Percentiles rank a stretch among this genome's conserved stretches.
phyloP scores from a whole-genome alignment of 164 flowering plant species.

The Aristolochia contorta region DNA sequence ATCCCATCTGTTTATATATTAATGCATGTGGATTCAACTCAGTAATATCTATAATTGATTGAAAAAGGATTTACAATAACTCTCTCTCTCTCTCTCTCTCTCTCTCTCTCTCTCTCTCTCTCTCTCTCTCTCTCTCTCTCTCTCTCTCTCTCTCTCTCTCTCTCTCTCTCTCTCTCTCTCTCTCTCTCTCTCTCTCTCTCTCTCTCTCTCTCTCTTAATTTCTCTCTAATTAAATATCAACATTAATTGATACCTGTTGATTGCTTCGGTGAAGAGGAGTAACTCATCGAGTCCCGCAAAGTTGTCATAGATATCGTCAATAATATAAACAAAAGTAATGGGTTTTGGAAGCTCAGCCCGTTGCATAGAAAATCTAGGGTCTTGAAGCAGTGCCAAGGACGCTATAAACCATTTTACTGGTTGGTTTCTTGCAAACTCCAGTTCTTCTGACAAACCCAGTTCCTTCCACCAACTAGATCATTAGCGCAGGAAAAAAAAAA shows the following conservation, averaged over 20 bases:
- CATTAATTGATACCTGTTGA: conserved; percentile 38
- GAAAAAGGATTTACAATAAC: too few species aligned
- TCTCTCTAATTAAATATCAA: too few species aligned
- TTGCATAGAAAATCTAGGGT: conserved; percentile 27
- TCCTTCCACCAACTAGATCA: conserved; percentile 76
- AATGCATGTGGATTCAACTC: too few species aligned
- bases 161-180: too few species aligned
- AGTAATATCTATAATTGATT: too few species aligned
- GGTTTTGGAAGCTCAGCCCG: conserved; percentile 42
- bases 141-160: too few species aligned
- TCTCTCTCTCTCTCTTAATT: too few species aligned
- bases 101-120: too few species aligned
- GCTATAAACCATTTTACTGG: conserved; percentile 50
- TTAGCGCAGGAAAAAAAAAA: too few species aligned
- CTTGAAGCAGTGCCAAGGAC: conserved; percentile 26
- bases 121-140: too few species aligned
- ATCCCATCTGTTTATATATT: conserved; percentile 30
- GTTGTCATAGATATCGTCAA: conserved; percentile 63
- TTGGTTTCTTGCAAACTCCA: conserved; percentile 42
- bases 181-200: too few species aligned
- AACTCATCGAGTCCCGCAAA: conserved; percentile 45
- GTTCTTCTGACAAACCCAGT: conserved; percentile 26
- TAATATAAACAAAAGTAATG: conserved; percentile 35
- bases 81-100: too few species aligned
- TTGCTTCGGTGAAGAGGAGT: conserved; percentile 38